Conservation (phyloP, 2,329 filamentous ascomycete species). For the Simplicillium sp. region DNA sequence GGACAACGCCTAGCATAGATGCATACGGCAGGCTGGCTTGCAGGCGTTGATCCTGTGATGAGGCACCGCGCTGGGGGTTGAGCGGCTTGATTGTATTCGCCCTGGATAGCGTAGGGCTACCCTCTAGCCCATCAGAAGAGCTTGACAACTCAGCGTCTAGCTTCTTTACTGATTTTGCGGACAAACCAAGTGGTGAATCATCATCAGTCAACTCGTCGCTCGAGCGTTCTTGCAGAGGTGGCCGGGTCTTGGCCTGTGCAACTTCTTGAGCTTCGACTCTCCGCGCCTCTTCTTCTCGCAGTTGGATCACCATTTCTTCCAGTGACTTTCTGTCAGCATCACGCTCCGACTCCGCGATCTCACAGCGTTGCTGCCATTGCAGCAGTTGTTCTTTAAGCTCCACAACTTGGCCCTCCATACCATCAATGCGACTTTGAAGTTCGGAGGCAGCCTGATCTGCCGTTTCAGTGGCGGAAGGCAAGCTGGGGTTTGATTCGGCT, state of each 20-base stretch:
- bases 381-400: constrained; percentile 75
- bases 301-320: constrained; percentile 78
- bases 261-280: constrained; percentile 33
- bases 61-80: constrained; percentile 26
- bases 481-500: constrained; percentile 21
- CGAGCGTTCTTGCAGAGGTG: background rate
- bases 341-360: constrained; percentile 71
- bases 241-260: constrained; percentile 9
- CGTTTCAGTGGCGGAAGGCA: constrained; percentile 14
- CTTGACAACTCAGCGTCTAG: constrained; percentile 2
- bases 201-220: background rate
- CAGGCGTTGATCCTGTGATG: constrained; percentile 32
- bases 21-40: constrained; percentile 60
- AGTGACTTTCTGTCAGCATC: constrained; percentile 64
- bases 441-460: constrained; percentile 17
- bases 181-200: constrained; percentile 8
- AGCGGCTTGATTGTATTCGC: constrained; percentile 39
- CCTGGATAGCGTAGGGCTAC: constrained; percentile 34
- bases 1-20: constrained; percentile 72
- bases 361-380: constrained; percentile 65
- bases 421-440: constrained; percentile 61
- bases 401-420: constrained; percentile 70
- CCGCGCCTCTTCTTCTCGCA: constrained; percentile 57
- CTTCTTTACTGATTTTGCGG: background rate
- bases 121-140: constrained; percentile 23